Conservation (phyloP, 2,329 filamentous ascomycete genomes). For the Colletotrichum echinochloae region DNA sequence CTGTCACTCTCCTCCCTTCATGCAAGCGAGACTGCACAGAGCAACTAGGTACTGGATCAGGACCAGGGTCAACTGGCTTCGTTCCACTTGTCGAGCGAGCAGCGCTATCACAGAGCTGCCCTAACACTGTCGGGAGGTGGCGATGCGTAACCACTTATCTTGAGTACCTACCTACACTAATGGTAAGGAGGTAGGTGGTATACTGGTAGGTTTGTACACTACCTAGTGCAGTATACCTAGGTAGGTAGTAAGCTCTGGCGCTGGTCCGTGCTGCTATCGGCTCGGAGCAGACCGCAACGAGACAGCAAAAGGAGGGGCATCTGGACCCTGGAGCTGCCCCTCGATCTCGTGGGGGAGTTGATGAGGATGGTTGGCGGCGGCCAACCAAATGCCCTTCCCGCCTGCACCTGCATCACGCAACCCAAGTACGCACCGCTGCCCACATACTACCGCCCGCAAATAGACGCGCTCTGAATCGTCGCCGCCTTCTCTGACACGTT, state of each 20-base stretch:
- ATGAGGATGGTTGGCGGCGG: slow-evolving; percentile 30
- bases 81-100: slow-evolving; percentile 15
- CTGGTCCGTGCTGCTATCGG: slow-evolving; percentile 32
- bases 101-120: slow-evolving; percentile 20
- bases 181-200: no score
- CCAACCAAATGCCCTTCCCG: slow-evolving; percentile 37
- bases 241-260: not conserved
- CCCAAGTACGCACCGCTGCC: not conserved
- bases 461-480: slow-evolving; percentile 20
- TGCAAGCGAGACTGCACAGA: slow-evolving; percentile 36
- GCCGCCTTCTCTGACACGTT: slow-evolving; percentile 19
- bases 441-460: slow-evolving; percentile 16
- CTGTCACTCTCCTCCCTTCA: not conserved
- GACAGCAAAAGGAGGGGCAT: slow-evolving; percentile 33
- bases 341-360: slow-evolving; percentile 42
- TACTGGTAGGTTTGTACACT: no score
- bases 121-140: not conserved
- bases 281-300: slow-evolving; percentile 16
- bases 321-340: slow-evolving; percentile 34
- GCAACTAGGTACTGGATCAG: slow-evolving; percentile 22
- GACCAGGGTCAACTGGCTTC: slow-evolving; percentile 27
- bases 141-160: not conserved
- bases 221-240: no score
- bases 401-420: slow-evolving; percentile 25
- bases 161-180: no score